phyloP scores from a whole-genome alignment of 75 land plant genomes.

The Cupressus sempervirens region DNA sequence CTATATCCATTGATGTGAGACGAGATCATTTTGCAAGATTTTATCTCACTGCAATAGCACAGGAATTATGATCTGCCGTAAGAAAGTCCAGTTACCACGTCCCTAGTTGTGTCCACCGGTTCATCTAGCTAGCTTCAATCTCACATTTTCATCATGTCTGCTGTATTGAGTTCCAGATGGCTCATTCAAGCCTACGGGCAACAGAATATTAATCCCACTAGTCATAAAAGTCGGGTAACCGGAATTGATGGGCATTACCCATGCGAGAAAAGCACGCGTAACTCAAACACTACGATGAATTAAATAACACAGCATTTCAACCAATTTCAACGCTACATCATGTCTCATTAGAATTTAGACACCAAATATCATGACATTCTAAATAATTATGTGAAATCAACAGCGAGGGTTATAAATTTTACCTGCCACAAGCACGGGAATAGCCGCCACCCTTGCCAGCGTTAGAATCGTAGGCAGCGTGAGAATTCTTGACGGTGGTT shows the following conservation, averaged over 20 bases:
- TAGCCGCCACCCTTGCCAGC: slow-evolving; percentile 72
- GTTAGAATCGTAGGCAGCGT: slow-evolving; percentile 87
- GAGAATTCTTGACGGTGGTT: slow-evolving; percentile 32
- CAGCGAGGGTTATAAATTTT: slow-evolving; percentile 13
- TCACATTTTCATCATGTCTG: neutral
- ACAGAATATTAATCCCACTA: neutral
- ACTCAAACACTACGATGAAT: too few species aligned
- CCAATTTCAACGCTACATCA: too few species aligned
- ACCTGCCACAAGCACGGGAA: slow-evolving; percentile 69
- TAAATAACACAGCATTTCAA: too few species aligned
- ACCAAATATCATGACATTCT: neutral
- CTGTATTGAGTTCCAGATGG: neutral
- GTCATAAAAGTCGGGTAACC: too few species aligned
- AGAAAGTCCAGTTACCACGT: too few species aligned
- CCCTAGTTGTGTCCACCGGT: neutral
- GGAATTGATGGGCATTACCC: too few species aligned
- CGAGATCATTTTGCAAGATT: too few species aligned
- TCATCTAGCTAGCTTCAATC: neutral
- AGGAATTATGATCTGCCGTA: too few species aligned
- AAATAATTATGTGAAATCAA: neutral
- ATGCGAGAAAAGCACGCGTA: too few species aligned
- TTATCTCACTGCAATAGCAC: too few species aligned
- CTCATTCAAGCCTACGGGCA: neutral
- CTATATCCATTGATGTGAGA: too few species aligned
- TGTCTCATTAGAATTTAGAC: neutral